These are phyloP conservation scores for Hypoxylon sp. DNA, from an alignment of 2,329 filamentous ascomycete genomes.

Conservation along the genomic window DNA sequence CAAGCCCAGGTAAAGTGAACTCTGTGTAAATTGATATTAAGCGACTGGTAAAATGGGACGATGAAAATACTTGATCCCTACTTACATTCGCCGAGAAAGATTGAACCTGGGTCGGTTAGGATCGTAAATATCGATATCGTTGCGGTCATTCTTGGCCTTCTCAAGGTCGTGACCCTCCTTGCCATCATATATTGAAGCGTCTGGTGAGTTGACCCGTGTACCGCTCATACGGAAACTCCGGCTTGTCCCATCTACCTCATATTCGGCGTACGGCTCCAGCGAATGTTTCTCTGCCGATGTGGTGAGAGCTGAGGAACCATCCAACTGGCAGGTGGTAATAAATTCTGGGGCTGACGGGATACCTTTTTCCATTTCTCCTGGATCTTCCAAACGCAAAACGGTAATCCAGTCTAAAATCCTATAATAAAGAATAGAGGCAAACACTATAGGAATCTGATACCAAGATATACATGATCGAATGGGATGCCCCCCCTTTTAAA, in stretches of 20 bases:
- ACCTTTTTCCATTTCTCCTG: constrained; percentile 15
- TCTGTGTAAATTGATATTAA: constrained; percentile 15
- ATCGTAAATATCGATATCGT: constrained; percentile 47
- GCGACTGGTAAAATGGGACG: neutral
- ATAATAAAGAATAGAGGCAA: neutral
- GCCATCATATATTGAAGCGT: constrained; percentile 43
- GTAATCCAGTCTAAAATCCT: constrained; percentile 2
- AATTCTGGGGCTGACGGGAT: constrained; percentile 1
- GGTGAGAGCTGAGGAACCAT: neutral
- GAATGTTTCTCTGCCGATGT: neutral
- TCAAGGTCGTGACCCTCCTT: constrained; percentile 44
- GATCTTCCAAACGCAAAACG: neutral
- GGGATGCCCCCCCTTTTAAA: constrained; percentile 2
- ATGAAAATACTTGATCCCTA: neutral
- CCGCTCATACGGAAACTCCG: constrained; percentile 25
- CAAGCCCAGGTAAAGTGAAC: constrained; percentile 76
- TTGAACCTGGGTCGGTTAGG: constrained; percentile 56
- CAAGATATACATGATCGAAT: constrained; percentile 1
- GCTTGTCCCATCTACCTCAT: constrained; percentile 30
- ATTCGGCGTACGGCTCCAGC: neutral
- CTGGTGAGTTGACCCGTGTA: constrained; percentile 44
- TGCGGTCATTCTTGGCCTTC: constrained; percentile 27
- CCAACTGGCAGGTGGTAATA: constrained; percentile 2
- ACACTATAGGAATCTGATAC: neutral
- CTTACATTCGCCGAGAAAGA: constrained; percentile 60